Evolutionary conservation across 2,329 filamentous ascomycete species (phyloP), one percentile per base, ranked within the genome.

Genomic region (Sclerotinia minor): DNA sequence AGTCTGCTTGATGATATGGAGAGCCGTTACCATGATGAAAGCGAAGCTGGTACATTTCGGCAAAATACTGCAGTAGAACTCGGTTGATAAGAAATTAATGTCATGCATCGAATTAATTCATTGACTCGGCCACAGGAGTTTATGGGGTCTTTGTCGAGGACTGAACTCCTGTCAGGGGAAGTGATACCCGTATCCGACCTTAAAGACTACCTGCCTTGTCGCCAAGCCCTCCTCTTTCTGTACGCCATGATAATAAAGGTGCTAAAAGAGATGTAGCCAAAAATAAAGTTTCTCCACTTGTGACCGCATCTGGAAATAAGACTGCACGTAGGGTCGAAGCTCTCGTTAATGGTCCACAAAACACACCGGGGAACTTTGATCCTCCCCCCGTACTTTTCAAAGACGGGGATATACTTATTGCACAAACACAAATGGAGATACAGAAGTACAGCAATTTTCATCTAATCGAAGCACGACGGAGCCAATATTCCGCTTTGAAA

Each of bases 1-100:
- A n/a, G 41, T 6, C 45, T 69, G 6, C 65, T 69, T 35, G 35
- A 58, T 26, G 64, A 67, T 13, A 66, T 66, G 45, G 64, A 60
- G 32, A 60, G 35, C 11, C 29, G 60, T 24, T 52, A 64, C 41
- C 35, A 38, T 13, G 41, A 45, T 19, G 21, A 24, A 8, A 55
- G 17, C 13, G 47, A 47, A 57, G 29, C 32, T 13, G 45, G 49
- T 21, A 19, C 21, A 38, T 5, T 13, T n/a, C n/a, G 17, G 32
- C 26, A 32, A 24, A n/a, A 13, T 21, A 15, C 15, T 17, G 5
- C 11, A 38, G 26, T 19, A 8, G 63, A 65, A 29, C 63, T 65
- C 9, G 35, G 21, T 19, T 19, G 8, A n/a, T 17, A 24, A 17
- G 7, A 44, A n/a, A 61, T 26, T 21, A 24, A 24, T n/a, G 45